Evolutionary conservation across 768 basidiomycete genomes (phyloP).

Genomic region (Russula virescens): DNA sequence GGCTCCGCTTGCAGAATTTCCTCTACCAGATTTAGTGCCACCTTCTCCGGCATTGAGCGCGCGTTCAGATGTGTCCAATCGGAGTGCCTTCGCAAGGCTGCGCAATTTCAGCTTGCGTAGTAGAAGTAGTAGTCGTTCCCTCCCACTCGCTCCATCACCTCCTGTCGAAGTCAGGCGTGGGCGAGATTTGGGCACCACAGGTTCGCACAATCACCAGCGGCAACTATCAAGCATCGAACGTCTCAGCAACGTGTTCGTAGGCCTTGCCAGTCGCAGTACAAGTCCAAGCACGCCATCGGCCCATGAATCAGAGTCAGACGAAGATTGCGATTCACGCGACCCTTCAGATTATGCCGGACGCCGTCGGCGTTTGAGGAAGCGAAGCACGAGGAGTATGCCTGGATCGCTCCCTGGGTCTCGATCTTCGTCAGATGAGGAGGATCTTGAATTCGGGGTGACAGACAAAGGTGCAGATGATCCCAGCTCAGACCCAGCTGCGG

Average conservation of each 20-base stretch:
- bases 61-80: slow-evolving; percentile 78
- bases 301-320: slow-evolving; percentile 46
- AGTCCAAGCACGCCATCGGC: slow-evolving; percentile 48
- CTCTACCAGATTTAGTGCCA: slow-evolving; percentile 74
- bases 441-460: slow-evolving; percentile 33
- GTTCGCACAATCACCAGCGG: slow-evolving; percentile 40
- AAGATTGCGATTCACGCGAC: slow-evolving; percentile 37
- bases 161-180: slow-evolving; percentile 25
- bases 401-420: slow-evolving; percentile 52
- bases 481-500: slow-evolving; percentile 47
- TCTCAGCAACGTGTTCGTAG: slow-evolving; percentile 53
- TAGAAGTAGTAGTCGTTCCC: slow-evolving; percentile 33
- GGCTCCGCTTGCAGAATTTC: slow-evolving; percentile 65
- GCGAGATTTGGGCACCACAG: slow-evolving; percentile 15
- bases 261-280: slow-evolving; percentile 38
- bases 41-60: slow-evolving; percentile 94
- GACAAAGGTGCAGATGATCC: slow-evolving; percentile 30
- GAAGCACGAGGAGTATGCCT: slow-evolving; percentile 82
- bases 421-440: slow-evolving; percentile 40
- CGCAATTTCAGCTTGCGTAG: slow-evolving; percentile 70
- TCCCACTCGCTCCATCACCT: slow-evolving; percentile 30
- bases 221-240: slow-evolving; percentile 78
- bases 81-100: slow-evolving; percentile 65
- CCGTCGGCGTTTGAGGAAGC: slow-evolving; percentile 41
- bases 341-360: slow-evolving; percentile 37